Percentiles rank a stretch among this genome's conserved stretches.
Conservation (phyloP, 495 filamentous ascomycete genomes). For the Aspergillus ostianus region DNA sequence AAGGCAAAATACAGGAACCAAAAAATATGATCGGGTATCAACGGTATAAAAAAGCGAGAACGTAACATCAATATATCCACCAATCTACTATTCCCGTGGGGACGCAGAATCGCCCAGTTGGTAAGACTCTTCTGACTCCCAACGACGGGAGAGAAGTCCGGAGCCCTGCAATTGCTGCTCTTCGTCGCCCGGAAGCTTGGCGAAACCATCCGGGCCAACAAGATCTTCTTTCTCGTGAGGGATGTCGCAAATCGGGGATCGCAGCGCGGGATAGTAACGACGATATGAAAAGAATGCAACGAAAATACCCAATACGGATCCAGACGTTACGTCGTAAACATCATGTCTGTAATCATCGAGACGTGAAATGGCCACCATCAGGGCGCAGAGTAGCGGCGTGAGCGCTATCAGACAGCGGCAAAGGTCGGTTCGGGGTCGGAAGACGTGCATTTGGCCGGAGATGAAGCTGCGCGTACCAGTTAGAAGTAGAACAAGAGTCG, state of each 20-base stretch:
- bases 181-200: constrained; percentile 50
- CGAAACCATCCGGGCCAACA: constrained; percentile 34
- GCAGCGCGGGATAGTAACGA: constrained; percentile 60
- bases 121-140: constrained; percentile 24
- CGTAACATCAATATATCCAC: neutral
- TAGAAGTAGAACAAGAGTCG: neutral
- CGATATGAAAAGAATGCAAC: constrained; percentile 83
- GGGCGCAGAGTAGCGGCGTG: constrained; percentile 72
- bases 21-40: constrained; percentile 1
- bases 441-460: constrained; percentile 74
- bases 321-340: constrained; percentile 83
- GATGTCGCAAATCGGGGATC: constrained; percentile 47
- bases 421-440: constrained; percentile 72
- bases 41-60: neutral
- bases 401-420: constrained; percentile 55
- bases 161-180: constrained; percentile 32
- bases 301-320: constrained; percentile 67
- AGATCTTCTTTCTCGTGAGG: constrained; percentile 51
- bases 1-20: neutral
- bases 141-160: constrained; percentile 13
- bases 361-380: constrained; percentile 85
- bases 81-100: constrained; percentile 12
- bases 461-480: constrained; percentile 52
- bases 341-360: constrained; percentile 95
- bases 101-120: constrained; percentile 23